Evolutionary conservation across 805 yeast species (phyloP).

Genomic region (Teunomyces atbi): DNA sequence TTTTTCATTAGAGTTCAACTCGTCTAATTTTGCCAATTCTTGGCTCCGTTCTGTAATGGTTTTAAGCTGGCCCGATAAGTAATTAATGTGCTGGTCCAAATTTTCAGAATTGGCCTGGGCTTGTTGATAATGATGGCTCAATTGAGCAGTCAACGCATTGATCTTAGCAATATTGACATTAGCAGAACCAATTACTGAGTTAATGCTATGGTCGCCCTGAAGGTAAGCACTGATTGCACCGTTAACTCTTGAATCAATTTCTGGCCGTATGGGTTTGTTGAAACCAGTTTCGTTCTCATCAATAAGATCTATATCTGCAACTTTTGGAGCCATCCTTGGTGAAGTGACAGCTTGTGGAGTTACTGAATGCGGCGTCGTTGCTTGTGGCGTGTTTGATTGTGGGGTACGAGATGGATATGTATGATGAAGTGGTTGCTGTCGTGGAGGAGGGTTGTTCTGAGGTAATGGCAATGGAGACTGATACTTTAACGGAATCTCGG

Average conservation of each 20-base stretch:
- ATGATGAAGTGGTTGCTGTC: not conserved
- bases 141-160: slow-evolving; percentile 29
- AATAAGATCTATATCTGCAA: not conserved
- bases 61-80: slow-evolving; percentile 26
- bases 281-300: not conserved
- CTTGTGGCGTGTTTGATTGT: not conserved
- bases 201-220: not conserved
- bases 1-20: slow-evolving; percentile 19
- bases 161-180: slow-evolving; percentile 17
- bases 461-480: slow-evolving; percentile 32
- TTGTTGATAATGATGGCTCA: slow-evolving; percentile 33
- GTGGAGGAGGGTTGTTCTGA: not conserved
- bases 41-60: slow-evolving; percentile 22
- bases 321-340: not conserved
- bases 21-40: slow-evolving; percentile 24
- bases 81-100: slow-evolving; percentile 28
- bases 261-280: not conserved
- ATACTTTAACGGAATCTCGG: slow-evolving; percentile 24
- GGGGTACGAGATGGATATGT: no score
- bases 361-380: not conserved
- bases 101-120: slow-evolving; percentile 35
- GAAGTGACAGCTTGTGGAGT: not conserved
- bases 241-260: not conserved
- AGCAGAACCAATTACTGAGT: slow-evolving; percentile 6
- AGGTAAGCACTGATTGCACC: not conserved